These are phyloP conservation scores for Anisodus acutangulus DNA, from an alignment of 257 asterid genomes.

Conservation along the genomic window DNA sequence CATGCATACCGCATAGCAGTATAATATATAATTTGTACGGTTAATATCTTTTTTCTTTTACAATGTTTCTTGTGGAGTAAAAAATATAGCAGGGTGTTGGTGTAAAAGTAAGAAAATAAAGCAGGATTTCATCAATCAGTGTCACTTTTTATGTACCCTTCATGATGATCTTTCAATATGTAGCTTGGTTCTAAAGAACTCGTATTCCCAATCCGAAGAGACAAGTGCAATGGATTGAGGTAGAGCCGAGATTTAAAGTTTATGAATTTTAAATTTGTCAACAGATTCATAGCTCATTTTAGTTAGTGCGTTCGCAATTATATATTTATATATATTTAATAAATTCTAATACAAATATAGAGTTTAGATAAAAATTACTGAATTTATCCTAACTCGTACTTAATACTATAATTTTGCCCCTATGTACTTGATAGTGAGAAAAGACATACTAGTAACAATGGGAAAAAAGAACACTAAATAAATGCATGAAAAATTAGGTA, in stretches of 20 bases:
- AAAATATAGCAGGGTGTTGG: neutral
- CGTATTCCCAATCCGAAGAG: too few species aligned
- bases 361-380: too few species aligned
- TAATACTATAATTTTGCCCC: too few species aligned
- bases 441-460: neutral
- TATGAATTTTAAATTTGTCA: too few species aligned
- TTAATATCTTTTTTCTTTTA: neutral
- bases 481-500: neutral
- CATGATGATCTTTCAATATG: neutral
- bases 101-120: conserved; percentile 4
- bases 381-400: too few species aligned
- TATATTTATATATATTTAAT: too few species aligned
- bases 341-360: too few species aligned
- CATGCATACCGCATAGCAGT: neutral
- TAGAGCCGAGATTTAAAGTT: too few species aligned
- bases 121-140: neutral
- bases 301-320: too few species aligned
- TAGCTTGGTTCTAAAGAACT: too few species aligned
- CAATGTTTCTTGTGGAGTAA: neutral
- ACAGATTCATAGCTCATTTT: too few species aligned
- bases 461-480: neutral
- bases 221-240: too few species aligned
- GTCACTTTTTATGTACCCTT: neutral
- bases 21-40: neutral
- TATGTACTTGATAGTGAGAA: neutral